Base-by-base conservation (phyloP, 2,329 filamentous ascomycete genomes). In the Colletotrichum orchidophilum region DNA sequence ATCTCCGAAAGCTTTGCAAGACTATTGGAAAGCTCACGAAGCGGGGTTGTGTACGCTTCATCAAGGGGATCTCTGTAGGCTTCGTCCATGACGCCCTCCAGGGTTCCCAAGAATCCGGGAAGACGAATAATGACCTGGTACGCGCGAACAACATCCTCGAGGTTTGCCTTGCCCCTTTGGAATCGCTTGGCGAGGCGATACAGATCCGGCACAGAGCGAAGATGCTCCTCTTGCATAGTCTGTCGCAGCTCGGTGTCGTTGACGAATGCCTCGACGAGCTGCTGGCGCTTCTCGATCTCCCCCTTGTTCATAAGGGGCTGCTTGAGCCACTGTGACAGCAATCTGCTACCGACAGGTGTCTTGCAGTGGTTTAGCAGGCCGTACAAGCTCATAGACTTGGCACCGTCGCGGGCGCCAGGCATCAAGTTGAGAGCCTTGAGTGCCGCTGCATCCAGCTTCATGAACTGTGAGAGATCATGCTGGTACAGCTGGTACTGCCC, bases 401-500 rank as follows among this genome's bases (percentile, higher is more conserved):
- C 90, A 2, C 96, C 96, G 78, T 99, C 96, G 74, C 95, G 91
- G 0, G 94, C 94, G 5, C 96, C 96, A 5, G 96, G 97, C 95
- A 99, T 98, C 46, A 99, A 88, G 77, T 99, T 99, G 64, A 99
- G 87, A 0, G 96, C 96, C 77, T 97, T 96, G 53, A 99, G 85
- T 0, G 96, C 96, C 1, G 96, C 94, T 0, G 97, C 95, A 81
- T 99, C 96, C 5, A 99, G 87, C 82, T 98, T 99, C 96, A 99
- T 99, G 80, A 94, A 99, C 77, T 99, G 95, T 2, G 95, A 92
- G 54, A 99, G 84, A 78, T 99, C 96, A 81, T 99, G 96, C 81
- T 99, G 96, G 78, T 98, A 99, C 18, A 99, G 88, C 80, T 96
- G 94, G 78, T 97, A 99, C 79, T 99, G 96, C 3, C 97, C 96